These are phyloP conservation scores for Trichophyton rubrum DNA, from an alignment of 2,329 filamentous ascomycete species.

Conservation along the genomic window DNA sequence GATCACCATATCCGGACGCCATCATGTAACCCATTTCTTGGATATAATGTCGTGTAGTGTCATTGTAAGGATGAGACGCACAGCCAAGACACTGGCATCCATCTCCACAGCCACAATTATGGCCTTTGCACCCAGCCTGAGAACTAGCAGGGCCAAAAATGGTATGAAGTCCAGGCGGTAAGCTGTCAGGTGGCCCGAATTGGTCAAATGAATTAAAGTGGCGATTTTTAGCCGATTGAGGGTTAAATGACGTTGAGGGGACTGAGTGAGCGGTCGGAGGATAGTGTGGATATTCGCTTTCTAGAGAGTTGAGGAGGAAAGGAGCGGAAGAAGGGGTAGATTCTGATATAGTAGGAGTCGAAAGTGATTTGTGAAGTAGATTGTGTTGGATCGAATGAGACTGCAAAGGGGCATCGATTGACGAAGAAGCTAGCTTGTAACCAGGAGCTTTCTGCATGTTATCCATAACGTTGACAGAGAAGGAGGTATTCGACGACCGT, in stretches of 20 bases:
- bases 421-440: neutral
- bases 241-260: neutral
- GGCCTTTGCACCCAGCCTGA: conserved; percentile 11
- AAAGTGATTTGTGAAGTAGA: neutral
- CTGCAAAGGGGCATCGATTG: neutral
- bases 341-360: neutral
- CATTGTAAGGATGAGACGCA: conserved; percentile 36
- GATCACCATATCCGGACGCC: conserved; percentile 22
- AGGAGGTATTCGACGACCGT: neutral
- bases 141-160: neutral
- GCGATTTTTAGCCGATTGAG: neutral
- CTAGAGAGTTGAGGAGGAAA: neutral
- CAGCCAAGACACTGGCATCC: conserved; percentile 37
- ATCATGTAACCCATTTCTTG: conserved; percentile 36
- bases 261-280: neutral
- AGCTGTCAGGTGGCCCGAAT: neutral
- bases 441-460: neutral
- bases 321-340: neutral
- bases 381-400: neutral
- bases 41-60: conserved; percentile 33
- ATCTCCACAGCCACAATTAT: conserved; percentile 34
- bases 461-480: neutral
- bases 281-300: neutral
- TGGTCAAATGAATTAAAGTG: neutral
- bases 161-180: neutral